Percentiles rank a stretch among this genome's conserved stretches.
Conservation (phyloP, 768 basidiomycete species). For the Kwoniella botswanensis region DNA sequence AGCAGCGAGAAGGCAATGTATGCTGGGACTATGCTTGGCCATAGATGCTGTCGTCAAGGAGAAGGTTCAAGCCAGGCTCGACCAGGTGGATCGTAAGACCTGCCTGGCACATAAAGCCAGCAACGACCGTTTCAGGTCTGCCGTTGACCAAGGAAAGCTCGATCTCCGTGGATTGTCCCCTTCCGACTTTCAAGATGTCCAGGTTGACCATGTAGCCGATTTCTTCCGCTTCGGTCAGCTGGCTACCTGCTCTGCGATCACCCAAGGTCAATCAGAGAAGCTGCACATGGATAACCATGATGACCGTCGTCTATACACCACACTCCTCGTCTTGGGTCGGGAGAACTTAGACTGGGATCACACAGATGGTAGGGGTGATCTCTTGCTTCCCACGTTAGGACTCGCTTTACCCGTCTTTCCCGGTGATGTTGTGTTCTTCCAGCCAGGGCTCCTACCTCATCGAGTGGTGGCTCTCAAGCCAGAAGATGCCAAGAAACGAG, state of each 20-base stretch:
- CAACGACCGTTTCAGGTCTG: neutral
- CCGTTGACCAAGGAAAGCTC: neutral
- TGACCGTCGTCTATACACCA: constrained; percentile 13
- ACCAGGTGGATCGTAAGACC: neutral
- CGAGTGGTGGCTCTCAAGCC: neutral
- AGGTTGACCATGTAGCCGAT: neutral
- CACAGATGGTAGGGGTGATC: neutral
- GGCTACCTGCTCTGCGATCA: constrained; percentile 11
- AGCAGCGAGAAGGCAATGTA: neutral
- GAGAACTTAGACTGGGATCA: constrained; percentile 1
- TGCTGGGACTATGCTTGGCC: constrained; percentile 5
- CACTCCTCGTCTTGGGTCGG: neutral
- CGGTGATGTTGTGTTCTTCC: constrained; percentile 26
- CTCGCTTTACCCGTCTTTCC: constrained; percentile 8
- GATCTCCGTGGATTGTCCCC: too few relatives aligned
- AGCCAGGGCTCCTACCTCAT: constrained; percentile 15
- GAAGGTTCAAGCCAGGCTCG: constrained; percentile 2
- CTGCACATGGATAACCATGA: constrained; percentile 14
- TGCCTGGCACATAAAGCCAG: neutral
- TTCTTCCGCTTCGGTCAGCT: constrained; percentile 10
- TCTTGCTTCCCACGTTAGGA: constrained; percentile 14
- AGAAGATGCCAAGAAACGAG: constrained; percentile 8
- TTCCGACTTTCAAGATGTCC: neutral
- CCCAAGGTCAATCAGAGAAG: constrained; percentile 17
- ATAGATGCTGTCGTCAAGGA: constrained; percentile 5